Evolutionary conservation across 148 eudicot species (phyloP).

Genomic region (Camellia sinensis): DNA sequence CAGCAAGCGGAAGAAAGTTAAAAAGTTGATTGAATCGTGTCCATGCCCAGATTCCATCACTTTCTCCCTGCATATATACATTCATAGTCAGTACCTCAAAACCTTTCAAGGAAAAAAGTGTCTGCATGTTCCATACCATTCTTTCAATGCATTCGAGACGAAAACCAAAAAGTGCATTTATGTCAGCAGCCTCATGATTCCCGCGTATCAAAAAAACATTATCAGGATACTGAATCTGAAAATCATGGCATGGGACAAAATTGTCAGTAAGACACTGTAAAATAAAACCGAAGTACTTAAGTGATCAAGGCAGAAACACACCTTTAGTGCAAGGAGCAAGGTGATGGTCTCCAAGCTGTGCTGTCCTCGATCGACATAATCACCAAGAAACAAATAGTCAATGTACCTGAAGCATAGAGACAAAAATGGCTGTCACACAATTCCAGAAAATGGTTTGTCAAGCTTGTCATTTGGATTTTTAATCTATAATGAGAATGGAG

Average conservation of each 20-base stretch:
- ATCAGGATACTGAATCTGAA: constrained; percentile 93
- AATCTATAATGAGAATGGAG: background rate
- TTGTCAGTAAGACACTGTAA: constrained; percentile 8
- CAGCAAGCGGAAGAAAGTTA: constrained; percentile 92
- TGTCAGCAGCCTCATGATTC: constrained; percentile 98
- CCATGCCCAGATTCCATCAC: constrained; percentile 99
- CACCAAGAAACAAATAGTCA: constrained; percentile 91
- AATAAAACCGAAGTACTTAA: constrained; percentile 8
- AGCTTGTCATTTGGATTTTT: background rate
- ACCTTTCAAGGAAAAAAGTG: background rate
- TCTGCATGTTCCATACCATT: constrained; percentile 52
- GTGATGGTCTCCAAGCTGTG: constrained; percentile 99
- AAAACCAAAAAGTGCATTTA: constrained; percentile 95
- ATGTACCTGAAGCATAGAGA: constrained; percentile 66
- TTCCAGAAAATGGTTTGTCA: background rate
- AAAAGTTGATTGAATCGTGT: constrained; percentile 93
- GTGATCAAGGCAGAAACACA: constrained; percentile 25
- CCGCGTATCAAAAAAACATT: constrained; percentile 95
- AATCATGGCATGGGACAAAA: constrained; percentile 2
- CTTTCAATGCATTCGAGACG: constrained; percentile 99
- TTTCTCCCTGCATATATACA: constrained; percentile 66
- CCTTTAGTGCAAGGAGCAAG: constrained; percentile 93
- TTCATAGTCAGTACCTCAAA: constrained; percentile 21
- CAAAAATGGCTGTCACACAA: background rate
- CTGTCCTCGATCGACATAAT: constrained; percentile 96